Conservation (phyloP, 148 eudicot genomes). For the Fagopyrum homotropicum region DNA sequence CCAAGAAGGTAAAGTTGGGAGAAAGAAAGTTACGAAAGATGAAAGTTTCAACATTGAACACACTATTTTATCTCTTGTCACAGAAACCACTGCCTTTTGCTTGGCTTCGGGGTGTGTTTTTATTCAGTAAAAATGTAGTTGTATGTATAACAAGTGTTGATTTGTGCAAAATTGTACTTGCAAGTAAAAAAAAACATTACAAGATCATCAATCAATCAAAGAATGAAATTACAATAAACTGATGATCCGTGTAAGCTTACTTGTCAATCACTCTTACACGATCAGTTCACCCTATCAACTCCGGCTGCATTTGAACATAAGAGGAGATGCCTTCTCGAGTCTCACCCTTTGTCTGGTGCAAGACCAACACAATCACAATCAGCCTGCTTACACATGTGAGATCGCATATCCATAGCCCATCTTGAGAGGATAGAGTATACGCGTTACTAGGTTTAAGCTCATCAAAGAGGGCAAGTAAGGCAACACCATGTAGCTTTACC, state of each 20-base stretch:
- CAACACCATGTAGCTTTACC: not conserved
- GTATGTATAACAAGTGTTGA: not conserved
- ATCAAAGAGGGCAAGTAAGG: not conserved
- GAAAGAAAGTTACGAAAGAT: too few species aligned
- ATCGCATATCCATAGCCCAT: not conserved
- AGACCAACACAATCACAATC: not conserved
- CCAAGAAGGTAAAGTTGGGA: too few species aligned
- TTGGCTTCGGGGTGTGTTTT: too few species aligned
- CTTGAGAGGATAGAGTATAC: not conserved
- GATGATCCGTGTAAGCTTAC: not conserved
- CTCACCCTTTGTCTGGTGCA: not conserved
- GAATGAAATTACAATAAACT: conserved; percentile 4
- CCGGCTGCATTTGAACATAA: not conserved
- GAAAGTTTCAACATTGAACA: too few species aligned
- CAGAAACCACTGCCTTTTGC: too few species aligned
- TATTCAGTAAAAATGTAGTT: not conserved
- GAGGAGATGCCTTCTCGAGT: not conserved
- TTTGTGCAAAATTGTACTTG: not conserved
- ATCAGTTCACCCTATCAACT: conserved; percentile 3
- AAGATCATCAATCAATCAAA: not conserved
- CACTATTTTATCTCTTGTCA: too few species aligned
- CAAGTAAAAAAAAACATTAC: not conserved
- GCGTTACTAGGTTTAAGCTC: not conserved
- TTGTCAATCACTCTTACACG: not conserved
- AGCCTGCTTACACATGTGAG: not conserved